Conservation (phyloP, 495 filamentous ascomycete species). For the Aspergillus ellipticus region DNA sequence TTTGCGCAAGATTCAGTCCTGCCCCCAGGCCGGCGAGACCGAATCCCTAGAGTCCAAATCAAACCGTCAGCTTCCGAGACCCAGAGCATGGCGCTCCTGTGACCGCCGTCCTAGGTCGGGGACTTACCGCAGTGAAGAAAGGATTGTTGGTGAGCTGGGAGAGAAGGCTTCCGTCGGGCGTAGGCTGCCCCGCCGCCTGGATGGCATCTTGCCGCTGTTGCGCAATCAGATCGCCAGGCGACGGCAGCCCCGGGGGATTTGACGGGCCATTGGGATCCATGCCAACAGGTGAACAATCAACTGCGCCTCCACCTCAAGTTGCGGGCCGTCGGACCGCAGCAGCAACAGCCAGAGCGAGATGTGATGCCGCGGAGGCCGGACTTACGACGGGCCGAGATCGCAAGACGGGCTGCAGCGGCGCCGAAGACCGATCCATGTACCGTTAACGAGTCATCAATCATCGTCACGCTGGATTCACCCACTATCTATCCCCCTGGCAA, state of each 20-base stretch:
- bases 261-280: constrained; percentile 42
- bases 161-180: constrained; percentile 42
- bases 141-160: constrained; percentile 60
- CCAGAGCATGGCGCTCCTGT: not conserved
- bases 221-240: constrained; percentile 36
- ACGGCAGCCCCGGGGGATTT: constrained; percentile 28
- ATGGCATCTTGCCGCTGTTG: constrained; percentile 37
- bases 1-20: constrained; percentile 69
- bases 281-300: constrained; percentile 14
- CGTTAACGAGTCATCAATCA: no score
- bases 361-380: constrained; percentile 21
- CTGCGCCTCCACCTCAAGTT: not conserved
- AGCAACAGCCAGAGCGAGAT: not conserved
- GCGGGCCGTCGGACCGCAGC: not conserved
- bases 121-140: constrained; percentile 62
- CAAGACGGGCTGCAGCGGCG: no score
- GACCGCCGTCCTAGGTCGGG: no score
- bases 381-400: constrained; percentile 29
- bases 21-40: constrained; percentile 87
- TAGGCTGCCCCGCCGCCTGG: constrained; percentile 25
- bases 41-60: constrained; percentile 50
- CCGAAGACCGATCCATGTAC: no score
- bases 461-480: no score
- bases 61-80: not conserved
- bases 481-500: no score